Conservation (phyloP, 2,329 filamentous ascomycete genomes). For the Xylaria sp. region DNA sequence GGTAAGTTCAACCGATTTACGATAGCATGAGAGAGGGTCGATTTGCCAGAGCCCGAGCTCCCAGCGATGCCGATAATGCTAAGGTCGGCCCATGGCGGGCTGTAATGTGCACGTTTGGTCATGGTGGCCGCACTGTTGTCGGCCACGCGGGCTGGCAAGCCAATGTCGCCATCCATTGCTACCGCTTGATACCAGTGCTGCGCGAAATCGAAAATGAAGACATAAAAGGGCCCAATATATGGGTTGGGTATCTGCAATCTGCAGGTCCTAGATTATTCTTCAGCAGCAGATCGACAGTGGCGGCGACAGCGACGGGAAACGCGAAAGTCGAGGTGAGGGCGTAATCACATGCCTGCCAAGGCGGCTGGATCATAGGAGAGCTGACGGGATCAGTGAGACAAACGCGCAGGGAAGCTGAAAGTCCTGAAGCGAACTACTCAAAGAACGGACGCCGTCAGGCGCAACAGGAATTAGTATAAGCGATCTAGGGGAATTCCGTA, state of each 20-base stretch:
- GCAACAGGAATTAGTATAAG: not conserved
- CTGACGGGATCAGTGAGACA: conserved; percentile 28
- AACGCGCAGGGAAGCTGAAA: not conserved
- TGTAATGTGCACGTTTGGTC: conserved; percentile 77
- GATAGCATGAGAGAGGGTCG: conserved; percentile 91
- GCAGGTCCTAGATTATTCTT: conserved; percentile 13
- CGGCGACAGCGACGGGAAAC: not conserved
- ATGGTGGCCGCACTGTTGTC: conserved; percentile 57
- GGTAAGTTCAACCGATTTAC: conserved; percentile 90
- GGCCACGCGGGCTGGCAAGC: conserved; percentile 46
- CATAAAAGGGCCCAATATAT: conserved; percentile 27
- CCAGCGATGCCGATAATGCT: conserved; percentile 97
- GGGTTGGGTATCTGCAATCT: conserved; percentile 10
- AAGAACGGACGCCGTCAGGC: conserved; percentile 10
- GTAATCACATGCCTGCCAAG: conserved; percentile 39
- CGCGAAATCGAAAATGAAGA: conserved; percentile 30
- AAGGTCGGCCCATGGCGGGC: conserved; percentile 94
- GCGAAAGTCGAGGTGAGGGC: not conserved
- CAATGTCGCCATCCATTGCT: conserved; percentile 48
- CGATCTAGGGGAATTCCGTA: conserved; percentile 4
- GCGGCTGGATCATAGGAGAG: conserved; percentile 30
- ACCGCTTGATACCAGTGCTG: conserved; percentile 24
- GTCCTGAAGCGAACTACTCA: conserved; percentile 9
- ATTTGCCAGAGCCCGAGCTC: conserved; percentile 95
- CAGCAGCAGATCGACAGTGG: conserved; percentile 5